A percentile compares a stretch with the other conserved stretches of the same genome.
Conservation (phyloP, 352 stramenopile species). For the Pythium sukuiense region DNA sequence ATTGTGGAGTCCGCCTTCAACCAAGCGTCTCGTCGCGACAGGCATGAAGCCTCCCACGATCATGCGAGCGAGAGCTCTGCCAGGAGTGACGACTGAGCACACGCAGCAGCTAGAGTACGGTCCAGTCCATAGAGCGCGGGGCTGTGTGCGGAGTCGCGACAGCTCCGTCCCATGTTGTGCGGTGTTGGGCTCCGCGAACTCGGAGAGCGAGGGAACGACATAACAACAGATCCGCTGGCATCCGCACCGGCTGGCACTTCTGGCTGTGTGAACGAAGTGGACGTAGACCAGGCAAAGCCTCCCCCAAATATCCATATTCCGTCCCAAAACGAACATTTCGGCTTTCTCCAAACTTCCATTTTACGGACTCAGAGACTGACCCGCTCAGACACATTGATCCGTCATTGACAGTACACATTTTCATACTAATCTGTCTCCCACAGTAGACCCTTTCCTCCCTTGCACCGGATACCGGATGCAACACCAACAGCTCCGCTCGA, state of each 20-base stretch:
- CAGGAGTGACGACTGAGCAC: not conserved
- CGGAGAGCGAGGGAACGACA: not conserved
- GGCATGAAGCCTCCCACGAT: not conserved
- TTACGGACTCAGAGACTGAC: not conserved
- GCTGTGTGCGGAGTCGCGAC: not conserved
- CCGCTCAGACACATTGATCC: not conserved
- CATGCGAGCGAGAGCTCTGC: not conserved
- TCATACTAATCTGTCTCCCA: conserved; percentile 2
- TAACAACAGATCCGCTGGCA: not conserved
- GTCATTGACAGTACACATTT: not conserved
- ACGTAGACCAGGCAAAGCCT: not conserved
- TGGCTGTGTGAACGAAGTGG: conserved; percentile 3
- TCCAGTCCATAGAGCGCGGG: not conserved
- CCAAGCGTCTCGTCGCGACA: not conserved
- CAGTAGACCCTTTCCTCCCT: conserved; percentile 12
- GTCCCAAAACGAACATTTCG: not conserved
- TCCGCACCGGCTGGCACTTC: not conserved
- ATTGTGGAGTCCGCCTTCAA: not conserved
- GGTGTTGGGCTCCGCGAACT: too few species aligned
- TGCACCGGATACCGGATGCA: not conserved
- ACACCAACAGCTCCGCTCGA: conserved; percentile 2
- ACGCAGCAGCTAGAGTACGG: not conserved
- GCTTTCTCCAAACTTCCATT: not conserved
- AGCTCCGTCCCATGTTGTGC: not conserved
- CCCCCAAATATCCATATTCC: not conserved